phyloP scores from a whole-genome alignment of 2,329 filamentous ascomycete species.

The Sphaerostilbella broomeana region DNA sequence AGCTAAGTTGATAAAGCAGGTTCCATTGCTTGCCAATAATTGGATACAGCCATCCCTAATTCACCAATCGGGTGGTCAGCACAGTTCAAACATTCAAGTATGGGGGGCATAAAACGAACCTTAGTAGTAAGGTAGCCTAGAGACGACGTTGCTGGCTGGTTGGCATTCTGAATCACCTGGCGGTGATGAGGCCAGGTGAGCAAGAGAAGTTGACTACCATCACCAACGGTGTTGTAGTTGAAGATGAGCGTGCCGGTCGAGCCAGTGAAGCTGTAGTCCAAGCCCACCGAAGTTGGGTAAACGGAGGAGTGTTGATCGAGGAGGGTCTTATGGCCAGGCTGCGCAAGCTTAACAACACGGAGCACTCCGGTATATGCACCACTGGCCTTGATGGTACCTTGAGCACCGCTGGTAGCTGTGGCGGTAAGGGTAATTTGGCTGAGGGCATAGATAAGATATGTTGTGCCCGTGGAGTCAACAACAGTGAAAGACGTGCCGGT shows the following conservation, averaged over 20 bases:
- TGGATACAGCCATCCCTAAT: slow-evolving; percentile 21
- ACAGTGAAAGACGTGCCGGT: slow-evolving; percentile 20
- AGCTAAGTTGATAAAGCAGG: slow-evolving; percentile 17
- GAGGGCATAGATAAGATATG: slow-evolving; percentile 19
- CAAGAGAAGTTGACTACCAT: slow-evolving; percentile 17
- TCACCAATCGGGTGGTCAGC: background rate
- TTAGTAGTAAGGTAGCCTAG: slow-evolving; percentile 20
- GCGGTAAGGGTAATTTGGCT: slow-evolving; percentile 18
- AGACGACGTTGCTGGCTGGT: slow-evolving; percentile 15
- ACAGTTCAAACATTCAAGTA: background rate
- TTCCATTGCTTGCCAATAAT: slow-evolving; percentile 19
- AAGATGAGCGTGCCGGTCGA: slow-evolving; percentile 18
- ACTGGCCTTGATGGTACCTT: slow-evolving; percentile 16
- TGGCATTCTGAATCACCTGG: slow-evolving; percentile 16
- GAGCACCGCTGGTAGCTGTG: slow-evolving; percentile 11
- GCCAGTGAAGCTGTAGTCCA: slow-evolving; percentile 19
- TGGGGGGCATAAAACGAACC: slow-evolving; percentile 8
- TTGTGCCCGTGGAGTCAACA: slow-evolving; percentile 17
- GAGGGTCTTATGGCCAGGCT: slow-evolving; percentile 17
- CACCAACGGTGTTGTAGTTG: slow-evolving; percentile 18
- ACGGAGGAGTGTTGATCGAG: slow-evolving; percentile 18
- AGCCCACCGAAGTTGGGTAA: slow-evolving; percentile 16
- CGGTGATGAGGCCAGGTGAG: slow-evolving; percentile 22
- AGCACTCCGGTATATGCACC: slow-evolving; percentile 16
- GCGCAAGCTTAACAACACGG: slow-evolving; percentile 18